Evolutionary conservation across 164 flowering plant species (phyloP).

Genomic region (Saururus chinensis): DNA sequence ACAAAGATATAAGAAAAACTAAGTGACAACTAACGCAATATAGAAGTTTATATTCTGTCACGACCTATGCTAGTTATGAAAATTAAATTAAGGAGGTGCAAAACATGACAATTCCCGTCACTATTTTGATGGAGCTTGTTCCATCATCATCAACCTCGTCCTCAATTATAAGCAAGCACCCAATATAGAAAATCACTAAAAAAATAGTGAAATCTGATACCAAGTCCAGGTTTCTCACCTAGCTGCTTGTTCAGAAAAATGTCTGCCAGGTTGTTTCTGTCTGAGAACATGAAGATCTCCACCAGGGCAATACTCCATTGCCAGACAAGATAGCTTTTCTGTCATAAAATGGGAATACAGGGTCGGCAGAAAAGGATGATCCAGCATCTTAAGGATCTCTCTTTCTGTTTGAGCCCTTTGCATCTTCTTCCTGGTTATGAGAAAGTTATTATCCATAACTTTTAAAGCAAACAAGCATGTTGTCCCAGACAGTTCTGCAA

Average conservation of each 20-base stretch:
- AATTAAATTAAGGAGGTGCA: too few species aligned
- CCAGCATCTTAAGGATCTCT: slow-evolving; percentile 66
- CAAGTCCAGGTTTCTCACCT: slow-evolving; percentile 28
- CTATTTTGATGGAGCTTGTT: too few species aligned
- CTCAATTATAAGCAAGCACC: too few species aligned
- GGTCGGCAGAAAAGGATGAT: slow-evolving; percentile 93
- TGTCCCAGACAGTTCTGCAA: slow-evolving; percentile 62
- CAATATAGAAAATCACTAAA: background rate
- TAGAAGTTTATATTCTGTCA: too few species aligned
- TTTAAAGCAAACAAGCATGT: slow-evolving; percentile 70
- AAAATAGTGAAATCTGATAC: background rate
- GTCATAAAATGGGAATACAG: slow-evolving; percentile 61
- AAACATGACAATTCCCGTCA: too few species aligned
- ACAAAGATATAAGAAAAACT: too few species aligned
- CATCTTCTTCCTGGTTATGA: slow-evolving; percentile 50
- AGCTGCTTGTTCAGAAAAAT: slow-evolving; percentile 69
- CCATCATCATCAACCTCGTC: too few species aligned
- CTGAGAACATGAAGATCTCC: slow-evolving; percentile 83
- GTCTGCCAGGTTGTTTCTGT: slow-evolving; percentile 49
- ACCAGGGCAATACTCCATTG: slow-evolving; percentile 87
- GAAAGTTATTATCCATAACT: slow-evolving; percentile 68
- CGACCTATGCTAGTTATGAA: too few species aligned
- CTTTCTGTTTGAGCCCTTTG: slow-evolving; percentile 67
- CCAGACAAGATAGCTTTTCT: slow-evolving; percentile 59
- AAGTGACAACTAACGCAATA: too few species aligned